These are phyloP conservation scores for Blastobotrys muscicola DNA, from an alignment of 805 yeast species.

Conservation along the genomic window DNA sequence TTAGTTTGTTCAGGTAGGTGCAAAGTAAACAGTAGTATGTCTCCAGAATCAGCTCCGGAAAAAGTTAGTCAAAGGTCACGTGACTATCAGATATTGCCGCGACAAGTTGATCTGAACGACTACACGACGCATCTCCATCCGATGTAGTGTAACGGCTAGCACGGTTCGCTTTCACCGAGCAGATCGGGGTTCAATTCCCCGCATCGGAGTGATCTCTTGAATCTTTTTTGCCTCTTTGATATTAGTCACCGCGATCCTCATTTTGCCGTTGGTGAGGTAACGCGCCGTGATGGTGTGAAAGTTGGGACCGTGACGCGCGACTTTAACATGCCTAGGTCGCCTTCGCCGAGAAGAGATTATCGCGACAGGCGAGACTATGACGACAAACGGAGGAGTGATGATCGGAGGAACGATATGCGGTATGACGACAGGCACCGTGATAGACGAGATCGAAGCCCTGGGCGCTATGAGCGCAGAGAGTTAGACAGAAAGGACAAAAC, in stretches of 20 bases:
- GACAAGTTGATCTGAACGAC: neutral
- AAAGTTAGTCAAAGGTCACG: too few species aligned
- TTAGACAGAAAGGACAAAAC: neutral
- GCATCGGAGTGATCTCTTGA: conserved; percentile 17
- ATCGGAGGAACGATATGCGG: neutral
- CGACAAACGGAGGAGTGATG: neutral
- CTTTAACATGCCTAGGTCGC: too few species aligned
- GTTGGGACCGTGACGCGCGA: too few species aligned
- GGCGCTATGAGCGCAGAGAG: neutral
- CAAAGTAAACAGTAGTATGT: too few species aligned
- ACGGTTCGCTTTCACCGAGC: conserved; percentile 77
- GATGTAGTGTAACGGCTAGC: conserved; percentile 75
- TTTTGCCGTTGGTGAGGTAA: too few species aligned
- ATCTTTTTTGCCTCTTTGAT: too few species aligned
- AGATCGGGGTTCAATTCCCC: conserved; percentile 28
- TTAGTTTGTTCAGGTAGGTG: too few species aligned
- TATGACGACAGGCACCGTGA: neutral
- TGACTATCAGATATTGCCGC: too few species aligned
- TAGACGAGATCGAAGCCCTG: neutral
- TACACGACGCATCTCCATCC: conserved; percentile 28
- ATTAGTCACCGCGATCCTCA: too few species aligned
- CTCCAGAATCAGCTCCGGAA: too few species aligned
- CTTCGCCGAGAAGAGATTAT: neutral
- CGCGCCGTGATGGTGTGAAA: too few species aligned
- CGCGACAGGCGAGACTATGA: neutral